Evolutionary conservation across 2,329 filamentous ascomycete genomes (phyloP).

Genomic region (Diaporthe sp.): DNA sequence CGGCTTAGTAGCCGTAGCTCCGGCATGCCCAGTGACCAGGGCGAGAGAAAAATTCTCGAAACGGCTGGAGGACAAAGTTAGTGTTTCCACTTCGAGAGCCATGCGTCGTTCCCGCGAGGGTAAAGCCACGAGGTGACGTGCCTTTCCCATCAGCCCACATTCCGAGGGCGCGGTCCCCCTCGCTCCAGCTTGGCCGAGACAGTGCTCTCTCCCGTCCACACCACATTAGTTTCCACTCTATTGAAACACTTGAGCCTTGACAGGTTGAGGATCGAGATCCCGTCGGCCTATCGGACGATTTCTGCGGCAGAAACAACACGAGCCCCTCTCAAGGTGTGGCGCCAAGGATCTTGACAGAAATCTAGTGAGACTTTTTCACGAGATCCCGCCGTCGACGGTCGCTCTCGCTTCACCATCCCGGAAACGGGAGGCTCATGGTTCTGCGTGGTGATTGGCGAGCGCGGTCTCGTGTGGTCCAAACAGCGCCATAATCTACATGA

Average conservation of each 20-base stretch:
- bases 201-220: conserved; percentile 3
- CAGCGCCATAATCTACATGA: neutral
- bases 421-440: neutral
- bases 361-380: neutral
- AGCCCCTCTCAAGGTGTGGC: neutral
- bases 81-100: neutral
- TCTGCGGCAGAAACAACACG: conserved; percentile 18
- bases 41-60: neutral
- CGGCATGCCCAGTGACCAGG: neutral
- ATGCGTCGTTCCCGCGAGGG: conserved; percentile 7
- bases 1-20: neutral
- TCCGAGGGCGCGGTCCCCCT: neutral
- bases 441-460: neutral
- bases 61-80: neutral
- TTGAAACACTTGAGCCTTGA: conserved; percentile 28
- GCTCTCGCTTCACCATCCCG: neutral
- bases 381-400: neutral
- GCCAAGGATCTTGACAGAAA: conserved; percentile 24
- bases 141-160: neutral
- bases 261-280: conserved; percentile 19
- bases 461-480: neutral
- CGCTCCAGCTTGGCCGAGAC: conserved; percentile 1
- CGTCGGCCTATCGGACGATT: conserved; percentile 18
- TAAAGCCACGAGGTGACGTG: conserved; percentile 15
- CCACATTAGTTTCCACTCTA: conserved; percentile 19